Conservation (phyloP, 2,329 filamentous ascomycete genomes). For the Sarocladiaceae sp. region DNA sequence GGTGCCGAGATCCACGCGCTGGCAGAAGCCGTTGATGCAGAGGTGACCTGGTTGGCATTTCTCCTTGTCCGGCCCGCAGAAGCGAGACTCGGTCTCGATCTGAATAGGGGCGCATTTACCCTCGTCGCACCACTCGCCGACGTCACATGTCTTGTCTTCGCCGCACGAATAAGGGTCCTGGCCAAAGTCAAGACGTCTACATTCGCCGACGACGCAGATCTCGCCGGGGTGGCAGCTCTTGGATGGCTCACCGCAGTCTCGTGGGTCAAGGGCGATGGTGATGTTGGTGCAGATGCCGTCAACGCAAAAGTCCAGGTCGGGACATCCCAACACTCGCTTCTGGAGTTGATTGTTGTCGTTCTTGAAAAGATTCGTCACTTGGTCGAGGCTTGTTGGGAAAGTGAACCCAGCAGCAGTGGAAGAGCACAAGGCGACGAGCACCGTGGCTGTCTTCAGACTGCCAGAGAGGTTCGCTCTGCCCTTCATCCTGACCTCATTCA, state of each 20-base stretch:
- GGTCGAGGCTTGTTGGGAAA: background rate
- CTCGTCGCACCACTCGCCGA: constrained; percentile 3
- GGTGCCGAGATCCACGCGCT: background rate
- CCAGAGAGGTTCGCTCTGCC: background rate
- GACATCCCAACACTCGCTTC: background rate
- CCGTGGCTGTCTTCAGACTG: background rate
- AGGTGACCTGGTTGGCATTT: background rate
- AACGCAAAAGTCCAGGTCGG: background rate
- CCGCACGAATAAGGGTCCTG: background rate
- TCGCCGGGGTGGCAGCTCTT: background rate
- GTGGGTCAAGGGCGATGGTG: constrained; percentile 6
- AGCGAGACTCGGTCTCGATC: constrained; percentile 5
- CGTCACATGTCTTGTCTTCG: constrained; percentile 1
- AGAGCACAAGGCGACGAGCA: background rate
- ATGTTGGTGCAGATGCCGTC: constrained; percentile 5
- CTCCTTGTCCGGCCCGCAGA: background rate
- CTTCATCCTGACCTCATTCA: constrained; percentile 4
- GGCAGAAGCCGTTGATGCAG: constrained; percentile 4
- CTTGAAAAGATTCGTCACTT: background rate
- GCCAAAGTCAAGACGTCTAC: constrained; percentile 2
- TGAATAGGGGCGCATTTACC: background rate
- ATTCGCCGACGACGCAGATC: constrained; percentile 2
- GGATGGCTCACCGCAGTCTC: background rate
- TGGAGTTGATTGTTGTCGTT: background rate
- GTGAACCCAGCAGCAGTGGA: background rate